These are phyloP conservation scores for Prunus kanzakura DNA, from an alignment of 306 rosid species.

Conservation along the genomic window DNA sequence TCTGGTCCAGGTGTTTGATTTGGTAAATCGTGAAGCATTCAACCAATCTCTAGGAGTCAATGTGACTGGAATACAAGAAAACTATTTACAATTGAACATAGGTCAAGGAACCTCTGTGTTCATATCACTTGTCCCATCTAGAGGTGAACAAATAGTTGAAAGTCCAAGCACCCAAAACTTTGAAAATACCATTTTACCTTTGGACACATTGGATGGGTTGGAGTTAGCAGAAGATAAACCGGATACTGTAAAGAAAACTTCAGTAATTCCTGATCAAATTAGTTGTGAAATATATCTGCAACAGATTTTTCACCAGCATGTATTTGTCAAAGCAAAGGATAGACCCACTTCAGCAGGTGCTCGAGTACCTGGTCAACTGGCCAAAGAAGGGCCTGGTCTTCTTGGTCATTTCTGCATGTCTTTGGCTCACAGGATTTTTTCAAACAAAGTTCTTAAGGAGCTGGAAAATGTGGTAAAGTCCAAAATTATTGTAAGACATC, in stretches of 20 bases:
- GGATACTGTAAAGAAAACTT: conserved; percentile 37
- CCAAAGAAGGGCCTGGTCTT: conserved; percentile 69
- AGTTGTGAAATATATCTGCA: conserved; percentile 83
- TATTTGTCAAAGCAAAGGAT: conserved; percentile 61
- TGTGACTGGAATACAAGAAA: conserved; percentile 87
- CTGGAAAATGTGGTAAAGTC: conserved; percentile 77
- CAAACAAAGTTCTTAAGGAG: conserved; percentile 75
- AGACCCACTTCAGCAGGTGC: conserved; percentile 39
- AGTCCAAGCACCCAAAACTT: conserved; percentile 33
- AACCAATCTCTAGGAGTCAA: conserved; percentile 62
- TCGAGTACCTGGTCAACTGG: conserved; percentile 42
- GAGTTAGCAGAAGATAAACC: conserved; percentile 50
- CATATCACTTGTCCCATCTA: conserved; percentile 61
- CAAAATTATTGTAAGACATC: not conserved
- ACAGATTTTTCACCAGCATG: conserved; percentile 76
- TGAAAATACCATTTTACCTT: conserved; percentile 60
- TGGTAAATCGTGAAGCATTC: conserved; percentile 87
- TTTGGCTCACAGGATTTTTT: conserved; percentile 77
- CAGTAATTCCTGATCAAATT: conserved; percentile 46
- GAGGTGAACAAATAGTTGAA: conserved; percentile 42
- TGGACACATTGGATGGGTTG: conserved; percentile 72
- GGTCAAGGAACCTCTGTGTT: conserved; percentile 74
- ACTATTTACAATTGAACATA: conserved; percentile 74
- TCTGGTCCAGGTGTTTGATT: conserved; percentile 74
- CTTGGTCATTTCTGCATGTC: conserved; percentile 88